Base-by-base conservation (phyloP, 495 filamentous ascomycete genomes). In the Penicillium malachiteum region DNA sequence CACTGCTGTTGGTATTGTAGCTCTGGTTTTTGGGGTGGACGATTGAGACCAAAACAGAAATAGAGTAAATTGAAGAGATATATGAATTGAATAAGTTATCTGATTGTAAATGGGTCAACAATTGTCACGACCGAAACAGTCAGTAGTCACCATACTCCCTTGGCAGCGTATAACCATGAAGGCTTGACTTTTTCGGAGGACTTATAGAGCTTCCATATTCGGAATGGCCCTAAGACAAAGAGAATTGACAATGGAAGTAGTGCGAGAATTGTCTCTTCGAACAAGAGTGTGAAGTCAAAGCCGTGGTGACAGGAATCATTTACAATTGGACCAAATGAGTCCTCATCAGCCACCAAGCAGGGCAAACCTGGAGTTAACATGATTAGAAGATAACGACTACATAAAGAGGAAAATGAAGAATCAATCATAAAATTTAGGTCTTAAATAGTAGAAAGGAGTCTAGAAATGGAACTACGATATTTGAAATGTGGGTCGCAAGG, bases 131-230 rank as follows among this genome's bases (percentile, higher is more conserved):
- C 21, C 12, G 26, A 17, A n/a, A 50, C 17, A 41, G 13, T n/a
- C 33, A 39, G 17, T 17, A 50, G 12, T 48, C 26, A 42, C 31
- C 55, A 1, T 31, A 61, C 60, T 55, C 56, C 55, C 33, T 60
- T 66, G 8, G 54, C 43, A 10, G 54, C 52, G 17, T 67, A 64
- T 16, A 59, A 33, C 64, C 58, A 64, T 51, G 64, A 67, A 16
- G 61, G 45, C 47, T 66, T 62, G 43, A 65, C 58, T 40, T 59
- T 67, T n/a, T 58, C 58, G 17, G 58, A 40, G 3, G 45, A 52
- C 5, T 10, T 7, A 11, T 12, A 46, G 13, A 66, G 57, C 10
- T 18, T 52, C 52, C 52, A 58, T 21, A 60, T 18, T 7, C 58
- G 58, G 3, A 53, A 7, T 11, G 31, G 31, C 12, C 38, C 56